These are phyloP conservation scores for Kingdonia uniflora DNA, from an alignment of 164 flowering plant species.

Conservation along the genomic window DNA sequence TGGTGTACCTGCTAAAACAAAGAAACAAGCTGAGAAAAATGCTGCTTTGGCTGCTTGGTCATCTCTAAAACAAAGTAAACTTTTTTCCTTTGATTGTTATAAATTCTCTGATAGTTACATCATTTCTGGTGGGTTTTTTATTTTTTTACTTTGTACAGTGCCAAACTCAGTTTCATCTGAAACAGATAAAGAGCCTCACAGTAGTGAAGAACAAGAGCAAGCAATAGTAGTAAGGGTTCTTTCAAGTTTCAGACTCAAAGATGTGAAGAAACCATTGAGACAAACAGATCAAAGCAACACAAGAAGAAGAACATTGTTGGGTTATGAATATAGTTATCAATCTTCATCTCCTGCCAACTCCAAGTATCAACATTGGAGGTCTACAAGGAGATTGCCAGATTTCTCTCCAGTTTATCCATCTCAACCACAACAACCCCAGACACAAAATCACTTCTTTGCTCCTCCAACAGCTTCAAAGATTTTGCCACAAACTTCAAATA, in stretches of 20 bases:
- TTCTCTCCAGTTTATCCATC: too few species aligned
- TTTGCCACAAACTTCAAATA: too few species aligned
- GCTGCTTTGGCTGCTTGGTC: conserved; percentile 89
- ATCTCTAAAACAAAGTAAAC: conserved; percentile 45
- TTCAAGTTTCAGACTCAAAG: conserved; percentile 32
- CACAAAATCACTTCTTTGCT: too few species aligned
- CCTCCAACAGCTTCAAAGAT: too few species aligned
- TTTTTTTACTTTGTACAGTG: conserved; percentile 21
- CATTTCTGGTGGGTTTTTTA: too few species aligned
- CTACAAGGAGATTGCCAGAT: conserved; percentile 16
- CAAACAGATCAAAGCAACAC: conserved; percentile 26
- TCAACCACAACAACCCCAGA: too few species aligned
- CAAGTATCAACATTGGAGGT: conserved; percentile 22
- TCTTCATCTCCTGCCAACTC: too few species aligned
- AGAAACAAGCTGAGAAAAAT: conserved; percentile 90
- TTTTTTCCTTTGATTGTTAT: not conserved
- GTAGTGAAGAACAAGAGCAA: conserved; percentile 37
- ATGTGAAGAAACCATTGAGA: conserved; percentile 24
- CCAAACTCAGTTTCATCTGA: conserved; percentile 25
- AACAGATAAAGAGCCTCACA: conserved; percentile 19
- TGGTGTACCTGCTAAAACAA: conserved; percentile 72
- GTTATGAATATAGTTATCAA: too few species aligned
- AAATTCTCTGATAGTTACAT: conserved; percentile 9
- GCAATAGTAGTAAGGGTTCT: conserved; percentile 35
- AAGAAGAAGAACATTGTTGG: conserved; percentile 23